Base-by-base conservation (phyloP, 768 basidiomycete species). In the Mycena venus region DNA sequence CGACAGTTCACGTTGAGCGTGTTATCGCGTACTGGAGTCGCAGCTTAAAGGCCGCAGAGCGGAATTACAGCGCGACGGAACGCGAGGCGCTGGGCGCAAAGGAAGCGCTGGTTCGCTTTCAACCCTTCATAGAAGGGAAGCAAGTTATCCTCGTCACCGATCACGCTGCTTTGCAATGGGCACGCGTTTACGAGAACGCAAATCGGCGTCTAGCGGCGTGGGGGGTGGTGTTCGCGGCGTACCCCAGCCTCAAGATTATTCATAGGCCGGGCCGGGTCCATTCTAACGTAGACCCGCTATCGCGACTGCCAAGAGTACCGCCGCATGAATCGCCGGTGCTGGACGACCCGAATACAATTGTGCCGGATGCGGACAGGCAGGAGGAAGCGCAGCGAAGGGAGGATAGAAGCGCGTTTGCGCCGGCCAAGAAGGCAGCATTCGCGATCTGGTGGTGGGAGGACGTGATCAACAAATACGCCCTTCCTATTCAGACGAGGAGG, bases 181-280 rank as follows among this genome's bases (percentile, higher is more conserved):
- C 58, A 1, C 53, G 59, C 23, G 62, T 70, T 1, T 78, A 71
- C 61, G 69, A 78, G 49, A 78, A 78, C 47, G 32, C 65, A 21
- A 78, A 78, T 34, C 40, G 70, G 25, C 31, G 82, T 11, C 61
- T 84, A 10, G 67, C 74, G 8, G 69, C 78, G 0, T 84, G 36
- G 79, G 82, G 81, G 63, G 63, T 78, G 14, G 75, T 82, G 29
- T 81, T 79, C 63, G 64, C 76, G 0, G 80, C 82, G 21, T 84
- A 79, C 17, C 83, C 79, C 0, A 59, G 67, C 14, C 55, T 84
- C 25, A 66, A 78, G 38, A 83, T 84, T 11, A 66, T 82, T 0
- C 83, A 83, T 53, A 47, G 81, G 17, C 68, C 82, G n/a, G 82
- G 83, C 4, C 21, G 76, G 21, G 66, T 80, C 3, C 83, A 83